These are phyloP conservation scores for Phytopythium aichiense DNA, from an alignment of 352 stramenopile species.

Conservation along the genomic window DNA sequence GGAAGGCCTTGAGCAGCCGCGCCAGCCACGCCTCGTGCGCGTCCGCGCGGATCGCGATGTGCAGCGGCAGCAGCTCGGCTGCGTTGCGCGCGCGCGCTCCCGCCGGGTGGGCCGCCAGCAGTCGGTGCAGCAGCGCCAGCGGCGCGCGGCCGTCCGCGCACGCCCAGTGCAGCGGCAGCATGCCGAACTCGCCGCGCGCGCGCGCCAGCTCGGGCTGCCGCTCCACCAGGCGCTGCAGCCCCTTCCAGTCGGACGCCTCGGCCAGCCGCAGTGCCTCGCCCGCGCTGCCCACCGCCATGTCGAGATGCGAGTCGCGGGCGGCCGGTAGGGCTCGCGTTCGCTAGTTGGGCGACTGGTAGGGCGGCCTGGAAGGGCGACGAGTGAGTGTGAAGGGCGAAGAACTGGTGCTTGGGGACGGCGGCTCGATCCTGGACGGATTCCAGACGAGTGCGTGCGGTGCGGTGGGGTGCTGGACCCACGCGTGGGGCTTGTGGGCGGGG, in stretches of 20 bases:
- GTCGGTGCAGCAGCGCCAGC: slow-evolving; percentile 48
- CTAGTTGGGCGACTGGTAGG: not conserved
- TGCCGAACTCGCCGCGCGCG: slow-evolving; percentile 64
- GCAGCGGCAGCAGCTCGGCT: slow-evolving; percentile 60
- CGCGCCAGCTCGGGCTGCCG: slow-evolving; percentile 38
- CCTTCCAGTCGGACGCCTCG: slow-evolving; percentile 74
- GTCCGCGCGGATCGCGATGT: slow-evolving; percentile 72
- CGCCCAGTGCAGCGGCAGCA: slow-evolving; percentile 83
- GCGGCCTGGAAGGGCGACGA: too few species aligned
- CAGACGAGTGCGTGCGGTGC: too few species aligned
- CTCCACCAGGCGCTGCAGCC: slow-evolving; percentile 59
- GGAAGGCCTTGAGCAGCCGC: slow-evolving; percentile 49
- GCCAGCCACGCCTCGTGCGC: slow-evolving; percentile 44
- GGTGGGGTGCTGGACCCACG: too few species aligned
- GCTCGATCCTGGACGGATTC: too few species aligned
- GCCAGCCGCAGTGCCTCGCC: slow-evolving; percentile 72
- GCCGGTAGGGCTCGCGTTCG: too few species aligned
- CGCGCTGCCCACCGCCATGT: slow-evolving; percentile 18
- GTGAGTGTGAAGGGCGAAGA: too few species aligned
- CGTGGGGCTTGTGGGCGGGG: too few species aligned
- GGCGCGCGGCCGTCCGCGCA: slow-evolving; percentile 67
- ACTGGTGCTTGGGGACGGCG: too few species aligned
- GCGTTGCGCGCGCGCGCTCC: slow-evolving; percentile 57
- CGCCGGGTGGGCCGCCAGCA: slow-evolving; percentile 60
- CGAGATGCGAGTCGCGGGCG: not conserved